Evolutionary conservation across 2,329 filamentous ascomycete species (phyloP), one percentile per base, ranked within the genome.

Genomic region (Xylariaceae sp.): DNA sequence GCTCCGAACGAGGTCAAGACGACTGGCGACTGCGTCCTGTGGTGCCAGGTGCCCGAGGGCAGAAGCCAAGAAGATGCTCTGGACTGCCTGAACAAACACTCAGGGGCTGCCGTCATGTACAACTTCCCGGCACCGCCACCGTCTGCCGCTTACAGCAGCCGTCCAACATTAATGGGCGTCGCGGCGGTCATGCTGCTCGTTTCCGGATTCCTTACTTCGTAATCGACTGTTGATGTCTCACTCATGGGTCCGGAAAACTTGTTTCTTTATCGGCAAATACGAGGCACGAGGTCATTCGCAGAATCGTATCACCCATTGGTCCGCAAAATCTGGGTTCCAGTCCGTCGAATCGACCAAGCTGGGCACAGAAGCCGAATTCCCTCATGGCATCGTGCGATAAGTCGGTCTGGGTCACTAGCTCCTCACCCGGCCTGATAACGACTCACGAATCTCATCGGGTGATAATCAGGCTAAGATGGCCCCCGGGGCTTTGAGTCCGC

Each of bases 1-100:
- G 15, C 54, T 15, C 54, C 58, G 8, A 60, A 56, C 47, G 42
- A 50, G 18, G 58, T 60, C 44, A 49, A 60, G 35, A 18, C 50
- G 4, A 7, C 34, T 35, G 58, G 58, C 51, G 49, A 60, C n/a
- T 60, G 58, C 45, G 34, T 8, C 15, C 11, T 56, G 9, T 60
- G 58, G 58, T 60, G 58, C n/a, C 44, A 60, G 54, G 50, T 60
- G 17, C 54, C 58, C 2, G 18, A 10, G 3, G n/a, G 15, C 10
- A 11, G 11, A 10, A 50, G 49, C 10, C 23, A n/a, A 23, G 13
- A 4, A 3, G 34, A 56, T 42, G 37, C 37, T 8, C n/a, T 56
- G 57, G 53, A 10, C 2, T 11, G n/a, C 13, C 37, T 42, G 37
- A 4, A 30, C 1, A 4, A 30, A 30, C 5, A 30, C 23, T 30